phyloP scores from a whole-genome alignment of 495 filamentous ascomycete species.

The Penicillium ochrochloron region DNA sequence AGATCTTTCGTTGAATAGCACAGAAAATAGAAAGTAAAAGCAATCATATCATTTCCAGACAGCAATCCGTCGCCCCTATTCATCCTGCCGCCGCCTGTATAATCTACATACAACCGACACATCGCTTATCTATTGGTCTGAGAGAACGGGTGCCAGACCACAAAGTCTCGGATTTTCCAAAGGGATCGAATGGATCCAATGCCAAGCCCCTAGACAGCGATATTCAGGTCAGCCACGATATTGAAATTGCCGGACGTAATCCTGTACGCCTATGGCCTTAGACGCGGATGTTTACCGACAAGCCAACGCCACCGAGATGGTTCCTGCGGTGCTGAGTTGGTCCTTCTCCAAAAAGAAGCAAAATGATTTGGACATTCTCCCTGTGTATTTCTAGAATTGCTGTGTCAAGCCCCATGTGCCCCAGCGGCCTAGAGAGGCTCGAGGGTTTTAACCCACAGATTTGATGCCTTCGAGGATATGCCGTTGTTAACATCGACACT shows the following conservation, averaged over 20 bases:
- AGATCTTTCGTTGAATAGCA: neutral
- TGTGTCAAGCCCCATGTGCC: too few relatives aligned
- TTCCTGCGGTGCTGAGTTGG: conserved; percentile 36
- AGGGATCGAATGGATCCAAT: conserved; percentile 37
- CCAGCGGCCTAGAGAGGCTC: too few relatives aligned
- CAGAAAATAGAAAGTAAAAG: neutral
- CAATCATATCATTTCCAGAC: neutral
- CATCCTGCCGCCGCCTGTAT: conserved; percentile 36
- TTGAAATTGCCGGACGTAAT: conserved; percentile 39
- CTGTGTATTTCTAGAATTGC: neutral
- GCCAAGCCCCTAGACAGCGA: conserved; percentile 29
- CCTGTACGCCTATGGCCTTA: conserved; percentile 26
- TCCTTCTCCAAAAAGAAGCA: conserved; percentile 46
- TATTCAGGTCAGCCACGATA: conserved; percentile 37
- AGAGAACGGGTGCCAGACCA: conserved; percentile 36
- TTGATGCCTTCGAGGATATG: too few relatives aligned
- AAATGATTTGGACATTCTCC: conserved; percentile 34
- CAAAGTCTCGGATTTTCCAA: conserved; percentile 36
- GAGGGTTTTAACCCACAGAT: too few relatives aligned
- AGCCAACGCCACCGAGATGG: conserved; percentile 26
- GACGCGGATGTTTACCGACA: conserved; percentile 45
- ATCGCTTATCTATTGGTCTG: conserved; percentile 31
- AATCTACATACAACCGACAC: conserved; percentile 35
- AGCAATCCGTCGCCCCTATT: neutral
- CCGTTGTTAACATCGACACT: too few relatives aligned